Conservation (phyloP, 768 basidiomycete genomes). For the Terana coerulea region DNA sequence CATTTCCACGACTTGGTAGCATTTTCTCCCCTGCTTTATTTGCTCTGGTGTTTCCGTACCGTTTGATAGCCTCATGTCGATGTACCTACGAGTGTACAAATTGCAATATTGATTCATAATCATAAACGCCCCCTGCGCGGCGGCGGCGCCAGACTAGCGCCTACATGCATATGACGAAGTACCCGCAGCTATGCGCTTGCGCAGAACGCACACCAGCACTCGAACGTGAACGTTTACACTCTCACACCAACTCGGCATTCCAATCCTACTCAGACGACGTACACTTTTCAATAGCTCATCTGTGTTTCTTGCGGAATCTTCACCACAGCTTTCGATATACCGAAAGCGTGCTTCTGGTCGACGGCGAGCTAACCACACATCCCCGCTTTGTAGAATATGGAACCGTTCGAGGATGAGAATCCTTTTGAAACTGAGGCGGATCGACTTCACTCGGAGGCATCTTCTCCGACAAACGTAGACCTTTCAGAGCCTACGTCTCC, state of each 20-base stretch:
- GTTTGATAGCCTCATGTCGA: not conserved
- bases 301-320: too few relatives aligned
- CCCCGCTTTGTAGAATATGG: too few relatives aligned
- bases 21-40: not conserved
- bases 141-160: too few relatives aligned
- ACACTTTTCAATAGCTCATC: too few relatives aligned
- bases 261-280: too few relatives aligned
- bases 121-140: slow-evolving; percentile 1
- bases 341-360: too few relatives aligned
- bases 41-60: not conserved
- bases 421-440: slow-evolving; percentile 35
- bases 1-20: not conserved
- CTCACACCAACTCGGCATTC: too few relatives aligned
- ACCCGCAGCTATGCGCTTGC: not conserved
- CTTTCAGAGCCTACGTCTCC: slow-evolving; percentile 63
- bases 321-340: too few relatives aligned
- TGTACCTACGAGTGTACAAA: not conserved
- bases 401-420: slow-evolving; percentile 38
- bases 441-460: slow-evolving; percentile 39
- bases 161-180: not conserved
- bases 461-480: slow-evolving; percentile 50
- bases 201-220: too few relatives aligned
- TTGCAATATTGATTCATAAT: too few relatives aligned
- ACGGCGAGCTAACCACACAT: too few relatives aligned
- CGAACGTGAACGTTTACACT: too few relatives aligned